Evolutionary conservation across 805 yeast genomes (phyloP).

Genomic region (Dipodascus geniculatus): DNA sequence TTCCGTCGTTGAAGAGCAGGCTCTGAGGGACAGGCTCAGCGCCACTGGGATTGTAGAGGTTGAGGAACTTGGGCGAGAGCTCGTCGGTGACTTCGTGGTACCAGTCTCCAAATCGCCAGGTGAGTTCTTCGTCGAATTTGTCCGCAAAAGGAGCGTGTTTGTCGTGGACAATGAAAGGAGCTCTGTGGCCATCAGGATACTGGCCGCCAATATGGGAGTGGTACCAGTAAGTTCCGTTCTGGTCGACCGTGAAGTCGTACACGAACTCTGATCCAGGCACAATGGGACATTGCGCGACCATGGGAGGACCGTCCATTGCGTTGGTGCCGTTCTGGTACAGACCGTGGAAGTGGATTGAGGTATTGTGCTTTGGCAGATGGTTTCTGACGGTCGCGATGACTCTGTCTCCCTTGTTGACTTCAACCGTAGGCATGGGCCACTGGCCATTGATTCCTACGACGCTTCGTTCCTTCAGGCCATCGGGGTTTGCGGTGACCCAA

Average conservation of each 20-base stretch:
- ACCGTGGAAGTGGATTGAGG: conserved; percentile 90
- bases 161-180: conserved; percentile 57
- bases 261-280: conserved; percentile 62
- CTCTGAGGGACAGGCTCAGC: conserved; percentile 94
- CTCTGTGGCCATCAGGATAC: conserved; percentile 75
- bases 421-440: conserved; percentile 81
- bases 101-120: conserved; percentile 72
- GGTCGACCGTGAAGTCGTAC: conserved; percentile 84
- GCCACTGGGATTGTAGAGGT: conserved; percentile 83
- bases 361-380: conserved; percentile 55
- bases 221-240: conserved; percentile 92
- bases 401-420: conserved; percentile 70
- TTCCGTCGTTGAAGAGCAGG: conserved; percentile 68
- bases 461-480: conserved; percentile 38
- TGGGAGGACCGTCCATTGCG: conserved; percentile 86
- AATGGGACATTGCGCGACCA: conserved; percentile 84
- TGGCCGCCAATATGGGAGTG: conserved; percentile 88
- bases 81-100: conserved; percentile 58
- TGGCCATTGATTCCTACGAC: conserved; percentile 55
- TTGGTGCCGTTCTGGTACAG: conserved; percentile 65
- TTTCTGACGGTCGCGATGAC: conserved; percentile 63
- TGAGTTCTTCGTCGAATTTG: conserved; percentile 70
- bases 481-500: conserved; percentile 39
- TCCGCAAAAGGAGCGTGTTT: conserved; percentile 45
- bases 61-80: conserved; percentile 43